Percentiles rank a stretch among this genome's conserved stretches.
phyloP scores from a whole-genome alignment of 768 basidiomycete species.

The Suillus cothurnatus region DNA sequence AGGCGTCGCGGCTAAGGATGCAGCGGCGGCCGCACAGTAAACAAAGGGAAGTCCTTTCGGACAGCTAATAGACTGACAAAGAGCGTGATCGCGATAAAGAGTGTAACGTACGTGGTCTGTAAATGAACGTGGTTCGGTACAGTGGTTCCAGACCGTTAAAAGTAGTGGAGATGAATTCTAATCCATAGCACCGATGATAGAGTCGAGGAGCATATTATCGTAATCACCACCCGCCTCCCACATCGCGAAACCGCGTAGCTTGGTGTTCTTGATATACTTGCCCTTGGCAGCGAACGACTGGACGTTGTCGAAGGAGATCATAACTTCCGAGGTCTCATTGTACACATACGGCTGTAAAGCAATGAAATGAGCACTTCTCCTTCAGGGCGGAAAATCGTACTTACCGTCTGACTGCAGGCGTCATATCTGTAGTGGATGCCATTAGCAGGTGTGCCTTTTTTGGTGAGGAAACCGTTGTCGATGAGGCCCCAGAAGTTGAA shows the following conservation, averaged over 20 bases:
- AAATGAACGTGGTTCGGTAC: neutral
- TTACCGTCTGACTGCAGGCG: conserved; percentile 71
- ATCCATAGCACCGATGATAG: conserved; percentile 44
- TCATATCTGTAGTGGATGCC: conserved; percentile 63
- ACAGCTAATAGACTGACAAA: neutral
- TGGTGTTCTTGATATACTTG: conserved; percentile 50
- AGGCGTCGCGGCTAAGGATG: neutral
- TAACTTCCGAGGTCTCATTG: conserved; percentile 52
- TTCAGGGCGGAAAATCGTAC: conserved; percentile 19
- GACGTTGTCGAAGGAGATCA: conserved; percentile 68
- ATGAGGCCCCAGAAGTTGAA: conserved; percentile 65
- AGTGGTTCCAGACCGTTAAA: neutral
- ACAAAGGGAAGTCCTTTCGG: neutral
- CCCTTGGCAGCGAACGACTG: conserved; percentile 65
- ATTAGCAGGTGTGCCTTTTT: conserved; percentile 26
- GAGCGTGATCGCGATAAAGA: neutral
- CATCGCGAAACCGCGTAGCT: conserved; percentile 67
- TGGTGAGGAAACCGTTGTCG: conserved; percentile 53
- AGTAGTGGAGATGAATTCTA: conserved; percentile 49
- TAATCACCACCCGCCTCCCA: conserved; percentile 75
- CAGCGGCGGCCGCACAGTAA: neutral
- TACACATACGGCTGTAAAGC: conserved; percentile 64
- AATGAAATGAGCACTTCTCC: neutral
- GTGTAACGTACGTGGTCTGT: neutral
- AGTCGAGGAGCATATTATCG: conserved; percentile 59